These are phyloP conservation scores for Limnanthes douglasii DNA, from an alignment of 345 rosid species.

Conservation along the genomic window DNA sequence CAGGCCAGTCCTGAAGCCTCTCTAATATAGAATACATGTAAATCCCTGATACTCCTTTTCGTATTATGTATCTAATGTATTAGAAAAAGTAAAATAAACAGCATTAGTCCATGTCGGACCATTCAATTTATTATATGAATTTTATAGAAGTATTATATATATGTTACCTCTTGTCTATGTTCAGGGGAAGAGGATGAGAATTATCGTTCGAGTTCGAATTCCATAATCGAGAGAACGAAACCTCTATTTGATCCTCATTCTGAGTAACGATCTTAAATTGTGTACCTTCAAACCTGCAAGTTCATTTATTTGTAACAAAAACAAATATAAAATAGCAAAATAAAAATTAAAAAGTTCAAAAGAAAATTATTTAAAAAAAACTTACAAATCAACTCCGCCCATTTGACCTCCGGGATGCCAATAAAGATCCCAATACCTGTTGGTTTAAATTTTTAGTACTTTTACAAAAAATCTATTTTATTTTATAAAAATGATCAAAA, in stretches of 20 bases:
- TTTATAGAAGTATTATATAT: not conserved
- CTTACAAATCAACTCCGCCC: too few relatives aligned
- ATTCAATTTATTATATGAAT: not conserved
- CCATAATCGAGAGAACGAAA: conserved; percentile 42
- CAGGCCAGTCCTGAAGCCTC: conserved; percentile 60
- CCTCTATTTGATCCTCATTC: conserved; percentile 42
- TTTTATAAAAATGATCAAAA: too few relatives aligned
- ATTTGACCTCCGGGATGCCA: too few relatives aligned
- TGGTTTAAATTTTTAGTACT: too few relatives aligned
- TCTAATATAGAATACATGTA: conserved; percentile 71
- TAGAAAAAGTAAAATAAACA: not conserved
- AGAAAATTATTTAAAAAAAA: too few relatives aligned
- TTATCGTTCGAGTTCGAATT: conserved; percentile 15
- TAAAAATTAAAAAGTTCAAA: too few relatives aligned
- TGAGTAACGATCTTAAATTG: conserved; percentile 24
- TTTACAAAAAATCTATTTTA: too few relatives aligned
- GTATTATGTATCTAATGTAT: conserved; percentile 43
- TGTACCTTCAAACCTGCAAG: conserved; percentile 28
- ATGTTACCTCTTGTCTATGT: conserved; percentile 34
- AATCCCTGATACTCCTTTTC: conserved; percentile 45
- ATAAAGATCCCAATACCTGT: too few relatives aligned
- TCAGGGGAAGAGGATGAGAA: conserved; percentile 33
- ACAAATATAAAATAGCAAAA: too few relatives aligned
- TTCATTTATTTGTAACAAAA: conserved; percentile 1
- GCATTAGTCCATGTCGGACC: not conserved